A percentile compares a stretch with the other conserved stretches of the same genome.
These are phyloP conservation scores for Boletus eberwhitei DNA, from an alignment of 768 basidiomycete species.

Conservation along the genomic window DNA sequence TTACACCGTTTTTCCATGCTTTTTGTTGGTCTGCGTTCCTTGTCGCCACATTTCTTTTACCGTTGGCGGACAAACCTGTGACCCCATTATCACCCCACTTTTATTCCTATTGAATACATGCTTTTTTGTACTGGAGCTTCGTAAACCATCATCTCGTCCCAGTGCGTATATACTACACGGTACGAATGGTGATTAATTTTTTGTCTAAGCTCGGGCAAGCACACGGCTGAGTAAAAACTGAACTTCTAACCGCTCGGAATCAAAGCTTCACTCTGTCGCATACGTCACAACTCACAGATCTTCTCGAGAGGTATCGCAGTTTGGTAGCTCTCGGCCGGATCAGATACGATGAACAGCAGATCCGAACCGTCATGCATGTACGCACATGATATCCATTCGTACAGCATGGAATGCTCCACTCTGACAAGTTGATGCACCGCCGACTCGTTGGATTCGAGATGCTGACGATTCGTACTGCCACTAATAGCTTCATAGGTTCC, in stretches of 20 bases:
- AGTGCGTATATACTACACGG: neutral
- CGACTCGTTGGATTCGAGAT: neutral
- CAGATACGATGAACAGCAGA: slow-evolving; percentile 50
- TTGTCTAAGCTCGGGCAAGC: neutral
- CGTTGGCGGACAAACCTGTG: neutral
- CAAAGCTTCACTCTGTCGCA: too few species aligned
- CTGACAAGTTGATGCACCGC: neutral
- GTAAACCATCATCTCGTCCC: neutral
- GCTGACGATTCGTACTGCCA: neutral
- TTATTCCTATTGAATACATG: slow-evolving; percentile 11
- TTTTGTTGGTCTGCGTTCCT: slow-evolving; percentile 1
- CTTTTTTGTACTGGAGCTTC: slow-evolving; percentile 19
- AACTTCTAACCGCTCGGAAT: too few species aligned
- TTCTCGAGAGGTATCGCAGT: slow-evolving; percentile 29
- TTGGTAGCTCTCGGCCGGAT: slow-evolving; percentile 46
- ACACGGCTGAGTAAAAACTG: neutral
- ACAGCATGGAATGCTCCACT: neutral
- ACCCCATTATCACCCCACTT: neutral
- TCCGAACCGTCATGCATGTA: slow-evolving; percentile 48
- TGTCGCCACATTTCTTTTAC: neutral
- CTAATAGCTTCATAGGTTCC: neutral
- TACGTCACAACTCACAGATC: neutral
- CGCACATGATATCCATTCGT: neutral
- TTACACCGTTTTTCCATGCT: neutral
- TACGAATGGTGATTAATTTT: too few species aligned